phyloP scores from a whole-genome alignment of 139 green algal genomes.

The Cymbomonas tetramitiformis region DNA sequence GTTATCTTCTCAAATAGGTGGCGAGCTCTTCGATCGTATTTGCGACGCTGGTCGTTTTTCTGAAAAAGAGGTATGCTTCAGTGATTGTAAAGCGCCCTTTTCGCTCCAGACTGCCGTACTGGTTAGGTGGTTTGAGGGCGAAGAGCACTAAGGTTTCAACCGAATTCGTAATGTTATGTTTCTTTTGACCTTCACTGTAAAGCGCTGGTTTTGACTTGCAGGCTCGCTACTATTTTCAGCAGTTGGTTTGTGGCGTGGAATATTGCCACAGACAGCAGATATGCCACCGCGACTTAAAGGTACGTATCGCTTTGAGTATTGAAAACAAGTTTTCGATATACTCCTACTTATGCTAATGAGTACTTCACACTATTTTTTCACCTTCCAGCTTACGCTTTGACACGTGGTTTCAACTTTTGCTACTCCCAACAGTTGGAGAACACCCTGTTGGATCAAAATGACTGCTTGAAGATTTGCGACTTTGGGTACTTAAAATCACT shows the following conservation, averaged over 20 bases:
- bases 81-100: neutral
- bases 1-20: conserved; percentile 24
- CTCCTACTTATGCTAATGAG: conserved; percentile 97
- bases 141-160: neutral
- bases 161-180: neutral
- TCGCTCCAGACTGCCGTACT: neutral
- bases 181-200: neutral
- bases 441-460: conserved; percentile 80
- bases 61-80: conserved; percentile 94
- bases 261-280: conserved; percentile 89
- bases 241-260: conserved; percentile 84
- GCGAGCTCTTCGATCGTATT: conserved; percentile 92
- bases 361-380: neutral
- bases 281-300: conserved; percentile 86
- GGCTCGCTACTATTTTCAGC: conserved; percentile 97
- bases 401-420: neutral
- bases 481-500: conserved; percentile 75
- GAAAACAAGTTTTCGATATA: conserved; percentile 80
- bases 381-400: neutral
- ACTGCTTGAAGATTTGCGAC: conserved; percentile 90
- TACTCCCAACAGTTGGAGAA: conserved; percentile 91
- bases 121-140: neutral
- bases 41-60: conserved; percentile 73
- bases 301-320: conserved; percentile 94
- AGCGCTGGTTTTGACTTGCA: too few species aligned